phyloP scores from a whole-genome alignment of 164 flowering plant genomes.

The Pachysandra terminalis region DNA sequence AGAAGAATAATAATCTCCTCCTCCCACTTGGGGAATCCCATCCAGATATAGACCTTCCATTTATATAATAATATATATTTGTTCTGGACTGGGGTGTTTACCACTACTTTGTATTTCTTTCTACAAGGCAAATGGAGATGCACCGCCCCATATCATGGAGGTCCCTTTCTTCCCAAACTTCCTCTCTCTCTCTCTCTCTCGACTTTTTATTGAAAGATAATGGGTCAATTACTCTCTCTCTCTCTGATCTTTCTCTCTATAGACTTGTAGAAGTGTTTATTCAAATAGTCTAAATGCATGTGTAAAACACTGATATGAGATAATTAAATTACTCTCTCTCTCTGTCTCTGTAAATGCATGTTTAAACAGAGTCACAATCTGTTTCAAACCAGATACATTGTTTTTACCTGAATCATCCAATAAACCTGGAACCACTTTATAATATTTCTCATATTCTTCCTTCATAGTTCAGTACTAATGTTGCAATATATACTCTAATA shows the following conservation, averaged over 20 bases:
- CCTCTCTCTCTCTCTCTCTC: neutral
- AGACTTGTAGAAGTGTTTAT: too few species aligned
- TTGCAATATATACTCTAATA: too few species aligned
- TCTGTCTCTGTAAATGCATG: neutral
- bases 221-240: neutral
- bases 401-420: too few species aligned
- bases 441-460: too few species aligned
- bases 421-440: too few species aligned
- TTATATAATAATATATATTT: neutral
- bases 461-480: too few species aligned
- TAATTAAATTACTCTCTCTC: neutral
- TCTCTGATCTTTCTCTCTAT: neutral
- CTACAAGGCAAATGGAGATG: neutral
- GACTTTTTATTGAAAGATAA: too few species aligned
- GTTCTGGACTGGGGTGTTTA: neutral
- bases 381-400: too few species aligned
- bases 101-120: neutral
- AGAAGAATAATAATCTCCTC: slow-evolving; percentile 5
- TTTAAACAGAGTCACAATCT: too few species aligned
- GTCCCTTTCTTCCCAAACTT: neutral
- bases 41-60: neutral
- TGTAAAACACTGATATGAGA: too few species aligned
- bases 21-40: neutral
- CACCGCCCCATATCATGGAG: neutral
- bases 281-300: too few species aligned